Base-by-base conservation (phyloP, 331 rosid species). In the Erythrophleum ivorense region DNA sequence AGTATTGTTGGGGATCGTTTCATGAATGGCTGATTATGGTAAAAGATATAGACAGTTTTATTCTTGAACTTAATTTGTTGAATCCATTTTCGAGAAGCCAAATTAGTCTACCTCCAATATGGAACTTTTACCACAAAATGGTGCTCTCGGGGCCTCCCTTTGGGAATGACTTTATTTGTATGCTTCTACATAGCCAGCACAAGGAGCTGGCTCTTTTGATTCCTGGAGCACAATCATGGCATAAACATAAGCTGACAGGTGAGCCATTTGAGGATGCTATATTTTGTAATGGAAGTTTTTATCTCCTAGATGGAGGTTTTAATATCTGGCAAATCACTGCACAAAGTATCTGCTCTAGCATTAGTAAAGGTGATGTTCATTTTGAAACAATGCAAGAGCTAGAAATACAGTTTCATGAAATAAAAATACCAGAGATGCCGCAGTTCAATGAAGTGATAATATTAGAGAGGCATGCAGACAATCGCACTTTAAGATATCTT, bases 51-150 rank as follows among this genome's bases (percentile, higher is more conserved):
- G 84, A 71, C 29, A 82, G 24, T 82, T 87, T 54, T 78, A 34
- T 34, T 72, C 86, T 91, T 71, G 85, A 85, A 36, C 71, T 88
- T 62, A 80, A 68, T 66, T 76, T 89, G 81, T 66, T 88, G 79
- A 89, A 91, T 69, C 94, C 90, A 24, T 91, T 91, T 78, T 75
- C 90, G 8, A 15, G 36, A 75, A 76, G 76, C 16, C 82, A 87
- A 78, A 48, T 87, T 69, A 55, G 76, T 75, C 86, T 88, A 38
- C 94, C 97, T 4, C 29, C 49, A 69, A 64, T 85, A 43, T 91
- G 92, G 91, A 90, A 90, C 80, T 87, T 90, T 73, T 90, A 90
- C 85, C 94, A 88, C 81, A 91, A 90, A 81, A 79, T 90, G 72
- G 94, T 88, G 48, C 89, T 87, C 68, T 87, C 94, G 0, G 88